Conservation (phyloP, 805 yeast genomes). For the Alloascoidea hylecoeti region DNA sequence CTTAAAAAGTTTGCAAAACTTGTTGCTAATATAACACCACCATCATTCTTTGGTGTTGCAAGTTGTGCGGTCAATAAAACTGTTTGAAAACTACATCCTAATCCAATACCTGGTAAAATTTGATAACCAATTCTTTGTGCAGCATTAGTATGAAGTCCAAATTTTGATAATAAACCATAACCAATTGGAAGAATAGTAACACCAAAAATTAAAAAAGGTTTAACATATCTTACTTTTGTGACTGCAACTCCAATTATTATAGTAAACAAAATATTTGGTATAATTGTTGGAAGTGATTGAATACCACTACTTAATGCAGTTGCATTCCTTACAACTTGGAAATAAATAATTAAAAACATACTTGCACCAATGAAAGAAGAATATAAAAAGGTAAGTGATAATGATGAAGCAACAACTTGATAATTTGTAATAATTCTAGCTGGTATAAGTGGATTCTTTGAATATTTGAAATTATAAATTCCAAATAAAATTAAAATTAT, state of each 20-base stretch:
- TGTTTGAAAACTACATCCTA: constrained; percentile 12
- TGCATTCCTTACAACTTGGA: constrained; percentile 29
- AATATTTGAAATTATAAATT: constrained; percentile 11
- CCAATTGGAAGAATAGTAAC: constrained; percentile 10
- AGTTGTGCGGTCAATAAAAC: constrained; percentile 3
- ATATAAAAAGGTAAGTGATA: constrained; percentile 24
- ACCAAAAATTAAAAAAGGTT: constrained; percentile 5
- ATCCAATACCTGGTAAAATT: constrained; percentile 11
- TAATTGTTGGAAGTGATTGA: constrained; percentile 26
- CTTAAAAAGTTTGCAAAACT: constrained; percentile 29
- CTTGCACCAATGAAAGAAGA: constrained; percentile 18
- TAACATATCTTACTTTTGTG: constrained; percentile 19
- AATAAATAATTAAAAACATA: constrained; percentile 29
- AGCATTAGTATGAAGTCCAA: constrained; percentile 10
- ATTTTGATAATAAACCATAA: constrained; percentile 11
- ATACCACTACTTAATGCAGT: constrained; percentile 31
- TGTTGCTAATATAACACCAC: constrained; percentile 28
- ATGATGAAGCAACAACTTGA: constrained; percentile 22
- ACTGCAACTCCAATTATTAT: constrained; percentile 23
- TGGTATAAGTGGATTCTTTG: constrained; percentile 31
- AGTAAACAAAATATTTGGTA: constrained; percentile 24
- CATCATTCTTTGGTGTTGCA: constrained; percentile 3
- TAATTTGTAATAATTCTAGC: constrained; percentile 22
- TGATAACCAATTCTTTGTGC: constrained; percentile 11
- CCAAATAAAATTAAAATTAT: constrained; percentile 18